A percentile compares a stretch with the other conserved stretches of the same genome.
Conservation (phyloP, 768 basidiomycete species). For the Daedaleopsis sinensis region DNA sequence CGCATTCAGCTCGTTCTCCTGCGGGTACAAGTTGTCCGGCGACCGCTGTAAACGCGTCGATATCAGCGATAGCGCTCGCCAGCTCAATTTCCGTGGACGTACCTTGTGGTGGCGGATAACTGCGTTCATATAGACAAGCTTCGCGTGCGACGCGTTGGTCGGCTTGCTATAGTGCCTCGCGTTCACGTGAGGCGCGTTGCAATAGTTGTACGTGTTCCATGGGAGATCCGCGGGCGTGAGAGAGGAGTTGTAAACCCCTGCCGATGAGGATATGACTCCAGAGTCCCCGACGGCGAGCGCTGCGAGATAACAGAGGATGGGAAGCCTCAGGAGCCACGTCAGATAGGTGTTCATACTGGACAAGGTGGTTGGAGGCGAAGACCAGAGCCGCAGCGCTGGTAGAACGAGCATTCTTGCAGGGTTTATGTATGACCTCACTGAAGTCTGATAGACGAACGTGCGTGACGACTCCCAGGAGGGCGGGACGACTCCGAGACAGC, state of each 20-base stretch:
- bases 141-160: conserved; percentile 28
- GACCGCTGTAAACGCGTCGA: conserved; percentile 38
- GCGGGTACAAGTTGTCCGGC: conserved; percentile 51
- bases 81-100: conserved; percentile 6
- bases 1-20: conserved; percentile 42
- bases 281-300: background rate
- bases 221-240: conserved; percentile 41
- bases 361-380: background rate
- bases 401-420: background rate
- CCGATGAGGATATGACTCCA: conserved; percentile 16
- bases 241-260: conserved; percentile 50
- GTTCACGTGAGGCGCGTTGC: conserved; percentile 52
- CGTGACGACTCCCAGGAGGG: no score
- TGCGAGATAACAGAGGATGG: conserved; percentile 2
- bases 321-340: conserved; percentile 1
- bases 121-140: conserved; percentile 44
- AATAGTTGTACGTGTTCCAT: conserved; percentile 58
- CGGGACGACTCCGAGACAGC: no score
- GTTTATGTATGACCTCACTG: background rate
- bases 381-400: background rate
- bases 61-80: background rate
- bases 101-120: conserved; percentile 54
- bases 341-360: conserved; percentile 6
- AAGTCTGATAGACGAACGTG: no score
- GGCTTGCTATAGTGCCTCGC: conserved; percentile 40